Percentiles rank a stretch among this genome's conserved stretches.
Conservation (phyloP, 331 rosid genomes). For the Malus hybrid region DNA sequence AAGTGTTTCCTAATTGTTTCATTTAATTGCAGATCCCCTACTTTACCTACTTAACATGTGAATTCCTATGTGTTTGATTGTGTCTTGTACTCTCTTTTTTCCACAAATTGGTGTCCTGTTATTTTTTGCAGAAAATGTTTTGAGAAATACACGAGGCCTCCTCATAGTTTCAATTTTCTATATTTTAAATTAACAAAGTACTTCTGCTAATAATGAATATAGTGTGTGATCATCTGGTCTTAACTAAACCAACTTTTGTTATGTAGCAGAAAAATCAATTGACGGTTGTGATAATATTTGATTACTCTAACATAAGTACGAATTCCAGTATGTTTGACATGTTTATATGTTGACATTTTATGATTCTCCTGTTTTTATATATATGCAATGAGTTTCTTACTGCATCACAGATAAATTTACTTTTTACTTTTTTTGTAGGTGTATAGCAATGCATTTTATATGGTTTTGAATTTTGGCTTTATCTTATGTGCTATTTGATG, state of each 20-base stretch:
- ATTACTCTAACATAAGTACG: no score
- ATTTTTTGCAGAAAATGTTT: neutral
- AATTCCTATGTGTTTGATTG: neutral
- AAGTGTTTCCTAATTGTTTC: neutral
- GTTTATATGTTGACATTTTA: no score
- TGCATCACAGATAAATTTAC: neutral
- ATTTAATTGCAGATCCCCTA: neutral
- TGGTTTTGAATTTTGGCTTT: neutral
- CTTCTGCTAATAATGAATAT: neutral
- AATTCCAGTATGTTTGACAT: no score
- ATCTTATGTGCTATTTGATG: neutral
- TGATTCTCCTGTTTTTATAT: no score
- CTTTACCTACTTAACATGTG: neutral
- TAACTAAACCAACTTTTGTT: neutral
- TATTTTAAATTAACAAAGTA: neutral
- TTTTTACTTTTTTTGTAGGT: neutral
- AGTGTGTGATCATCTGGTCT: neutral
- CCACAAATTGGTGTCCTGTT: neutral
- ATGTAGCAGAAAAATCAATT: no score
- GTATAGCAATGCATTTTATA: neutral
- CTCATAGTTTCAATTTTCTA: neutral
- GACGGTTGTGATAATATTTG: no score
- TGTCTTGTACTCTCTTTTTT: neutral
- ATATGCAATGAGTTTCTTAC: neutral
- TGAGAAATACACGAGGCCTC: neutral